Base-by-base conservation (phyloP, 345 rosid species). In the Rubroshorea leprosula region DNA sequence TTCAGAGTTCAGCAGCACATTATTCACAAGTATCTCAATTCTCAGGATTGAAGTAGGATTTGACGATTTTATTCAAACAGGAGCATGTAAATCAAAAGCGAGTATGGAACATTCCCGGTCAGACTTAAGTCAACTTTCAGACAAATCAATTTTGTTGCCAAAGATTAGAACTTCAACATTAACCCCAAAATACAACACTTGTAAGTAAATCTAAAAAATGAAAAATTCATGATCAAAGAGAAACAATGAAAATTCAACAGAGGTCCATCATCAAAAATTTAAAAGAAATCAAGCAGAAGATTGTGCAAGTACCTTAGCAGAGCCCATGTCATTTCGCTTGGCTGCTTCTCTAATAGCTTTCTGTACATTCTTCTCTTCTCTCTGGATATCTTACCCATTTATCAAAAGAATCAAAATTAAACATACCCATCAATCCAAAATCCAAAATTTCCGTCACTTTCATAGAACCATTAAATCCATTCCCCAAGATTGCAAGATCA, bases 321-420 rank as follows among this genome's bases (percentile, higher is more conserved):
- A 90, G 55, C 72, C 87, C 75, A 90, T 77, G 79, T 87, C 97
- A 44, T 87, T 87, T 22, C 97, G 70, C 78, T 87, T 90, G 18
- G 96, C 96, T 67, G 96, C 90, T 19, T 90, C 96, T 70, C 64
- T 87, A 17, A 90, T 90, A 67, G 96, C 94, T 69, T 90, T 90
- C 55, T 90, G 93, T 21, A 90, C 97, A 35, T 61, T 82, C 66
- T 64, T 87, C 79, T 90, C 93, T 72, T 87, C 97, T 57, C 80
- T 85, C 76, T 90, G 84, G 63, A 90, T 87, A 80, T 90, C 97
- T 90, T 35, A 27, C 31, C 8, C 31, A 27, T 27, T 27, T 27
- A 3, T 27, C 31, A 27, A 27, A 27, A 27, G n/a, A n/a, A n/a
- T n/a, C n/a, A 29, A 29, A 29, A 3, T 29, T 4, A 29, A 29